Conservation (phyloP, 2,329 filamentous ascomycete species). For the Aspergillus fumigatiaffinis region DNA sequence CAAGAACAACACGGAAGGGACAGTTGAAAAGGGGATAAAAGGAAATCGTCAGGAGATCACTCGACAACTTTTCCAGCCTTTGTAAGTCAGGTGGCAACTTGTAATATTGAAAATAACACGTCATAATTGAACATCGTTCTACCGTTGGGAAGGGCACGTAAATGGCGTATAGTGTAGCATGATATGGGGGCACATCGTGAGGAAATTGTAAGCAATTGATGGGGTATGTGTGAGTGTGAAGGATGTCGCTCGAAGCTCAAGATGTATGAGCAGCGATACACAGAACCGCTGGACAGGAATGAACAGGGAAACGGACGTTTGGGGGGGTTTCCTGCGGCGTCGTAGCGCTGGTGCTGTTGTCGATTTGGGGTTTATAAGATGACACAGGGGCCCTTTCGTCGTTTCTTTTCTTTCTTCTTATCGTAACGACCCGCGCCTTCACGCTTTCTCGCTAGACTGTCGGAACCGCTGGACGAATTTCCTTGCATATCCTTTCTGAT, state of each 20-base stretch:
- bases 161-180: constrained; percentile 16
- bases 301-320: background rate
- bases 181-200: constrained; percentile 6
- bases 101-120: constrained; percentile 16
- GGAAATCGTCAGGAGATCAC: background rate
- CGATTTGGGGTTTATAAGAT: constrained; percentile 29
- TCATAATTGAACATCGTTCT: constrained; percentile 27
- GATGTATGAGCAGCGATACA: background rate
- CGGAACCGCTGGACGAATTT: constrained; percentile 26
- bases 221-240: constrained; percentile 14
- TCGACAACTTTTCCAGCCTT: constrained; percentile 17
- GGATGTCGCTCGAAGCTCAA: background rate
- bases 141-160: constrained; percentile 18
- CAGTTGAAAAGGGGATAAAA: background rate
- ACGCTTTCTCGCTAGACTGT: constrained; percentile 29
- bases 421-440: constrained; percentile 33
- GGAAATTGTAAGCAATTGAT: background rate
- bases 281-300: background rate
- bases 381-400: constrained; percentile 37
- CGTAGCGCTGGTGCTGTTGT: background rate
- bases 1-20: background rate
- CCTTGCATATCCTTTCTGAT: constrained; percentile 61
- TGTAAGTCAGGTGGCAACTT: constrained; percentile 2
- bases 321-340: background rate
- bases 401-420: constrained; percentile 29